Evolutionary conservation across 2,329 filamentous ascomycete genomes (phyloP), one percentile per base, ranked within the genome.

Genomic region (Podosphaera fusca): DNA sequence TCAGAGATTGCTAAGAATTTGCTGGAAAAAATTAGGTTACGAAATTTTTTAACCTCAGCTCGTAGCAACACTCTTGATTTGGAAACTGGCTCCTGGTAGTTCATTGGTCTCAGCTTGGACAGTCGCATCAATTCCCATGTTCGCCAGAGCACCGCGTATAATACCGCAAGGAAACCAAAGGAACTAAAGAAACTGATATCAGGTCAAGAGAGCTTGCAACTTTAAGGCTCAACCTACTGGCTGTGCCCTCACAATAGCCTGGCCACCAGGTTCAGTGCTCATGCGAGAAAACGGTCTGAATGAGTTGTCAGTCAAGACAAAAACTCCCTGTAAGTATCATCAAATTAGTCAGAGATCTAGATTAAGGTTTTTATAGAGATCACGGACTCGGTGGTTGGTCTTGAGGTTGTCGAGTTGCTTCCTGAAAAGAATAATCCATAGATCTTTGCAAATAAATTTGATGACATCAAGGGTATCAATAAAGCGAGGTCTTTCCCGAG

Each of bases 331-430:
- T 38, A 9, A 30, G 3, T 5, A 34, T 49, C n/a, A 38, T 5
- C 10, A 10, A 55, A 52, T 5, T 55, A 38, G 35, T 38, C 35
- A 38, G 35, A 38, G 5, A 38, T 10, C 35, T 6, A 38, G 35
- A 6, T 5, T 38, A 38, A 6, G 35, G 10, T 5, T 10, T 10
- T 29, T 49, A 31, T 29, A 50, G 57, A 55, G 5, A 45, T n/a
- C 31, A 63, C 75, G 21, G 72, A 87, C 84, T 64, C 92, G 76
- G 69, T 98, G 92, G 67, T 98, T 98, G 7, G 92, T 98, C 72
- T 98, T 98, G 52, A 98, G 76, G 68, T 98, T 98, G 70, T 98
- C 92, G 66, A 98, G 87, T 69, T 96, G 94, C 71, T 98, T 98
- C 68, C 86, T 79, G 70, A 95, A 98, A 14, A 95, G 79, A 29